Evolutionary conservation across 441 rosid genomes (phyloP), one percentile per base, ranked within the genome.

Genomic region (Croton laevigatus): DNA sequence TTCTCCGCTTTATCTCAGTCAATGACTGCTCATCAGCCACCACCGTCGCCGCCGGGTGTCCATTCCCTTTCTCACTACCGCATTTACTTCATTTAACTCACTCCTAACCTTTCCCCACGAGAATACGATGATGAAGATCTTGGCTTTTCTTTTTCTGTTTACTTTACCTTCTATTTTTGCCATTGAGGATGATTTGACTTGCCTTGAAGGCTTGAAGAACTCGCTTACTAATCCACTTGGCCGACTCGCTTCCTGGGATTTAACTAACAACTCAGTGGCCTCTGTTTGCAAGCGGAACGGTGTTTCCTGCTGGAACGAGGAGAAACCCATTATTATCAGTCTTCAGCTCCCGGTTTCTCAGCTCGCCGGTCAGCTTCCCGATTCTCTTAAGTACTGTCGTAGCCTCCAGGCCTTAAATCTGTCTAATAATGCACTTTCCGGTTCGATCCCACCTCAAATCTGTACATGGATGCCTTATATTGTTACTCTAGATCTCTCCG

Each of bases 391-490:
- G 76, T 89, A 70, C 73, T 93, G 98, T 75, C 76, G 20, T n/a
- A 93, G 85, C 84, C 64, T 93, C 51, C 90, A 86, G 71, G 75
- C 51, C 12, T 68, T 93, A 68, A 93, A 91, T 86, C 94, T 93
- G 51, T 87, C 97, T 0, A 27, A 46, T 11, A 93, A 93, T 69
- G 66, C 54, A 8, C 69, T 93, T 1, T 86, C 97, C 19, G 96
- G 97, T 80, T 75, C 71, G 37, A 84, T 93, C 67, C 94, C 98
- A 68, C 5, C 72, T 20, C 80, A 84, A 71, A 52, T 91, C 44
- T 93, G 98, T 34, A n/a, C 68, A 1, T 91, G 97, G 97, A 58
- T 94, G 61, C 98, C 98, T 2, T 94, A 87, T 75, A 59, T 89
- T 94, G 32, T 27, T 27, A 27, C 32, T 27, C 32, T 27, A 27